Conservation (phyloP, 2,329 filamentous ascomycete genomes). For the Cladosporium austrohemisphaericum region DNA sequence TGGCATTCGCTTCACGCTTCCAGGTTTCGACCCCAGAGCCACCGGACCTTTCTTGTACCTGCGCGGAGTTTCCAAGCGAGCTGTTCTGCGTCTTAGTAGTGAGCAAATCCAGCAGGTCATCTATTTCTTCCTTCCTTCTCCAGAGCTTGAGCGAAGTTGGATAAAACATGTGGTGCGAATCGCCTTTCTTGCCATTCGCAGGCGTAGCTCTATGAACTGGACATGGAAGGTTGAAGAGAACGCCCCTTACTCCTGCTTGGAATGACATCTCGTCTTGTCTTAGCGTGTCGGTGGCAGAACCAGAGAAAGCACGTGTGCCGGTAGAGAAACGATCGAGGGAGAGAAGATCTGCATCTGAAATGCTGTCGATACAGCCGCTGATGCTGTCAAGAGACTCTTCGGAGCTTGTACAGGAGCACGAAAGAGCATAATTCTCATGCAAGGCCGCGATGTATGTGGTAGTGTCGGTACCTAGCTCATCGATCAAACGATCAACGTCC, state of each 20-base stretch:
- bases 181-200: conserved; percentile 37
- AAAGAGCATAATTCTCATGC: conserved; percentile 89
- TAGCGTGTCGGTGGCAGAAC: conserved; percentile 63
- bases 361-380: conserved; percentile 76
- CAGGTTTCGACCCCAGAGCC: conserved; percentile 1
- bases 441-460: conserved; percentile 85
- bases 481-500: conserved; percentile 67
- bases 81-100: conserved; percentile 54
- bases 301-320: conserved; percentile 49
- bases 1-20: conserved; percentile 8
- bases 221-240: conserved; percentile 78
- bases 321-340: conserved; percentile 68
- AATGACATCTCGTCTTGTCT: conserved; percentile 94
- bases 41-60: background rate
- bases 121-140: conserved; percentile 77
- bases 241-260: conserved; percentile 79
- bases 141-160: conserved; percentile 80
- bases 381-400: conserved; percentile 68
- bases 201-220: conserved; percentile 66
- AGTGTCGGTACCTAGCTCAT: conserved; percentile 89
- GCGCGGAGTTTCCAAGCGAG: conserved; percentile 27
- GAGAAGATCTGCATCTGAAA: conserved; percentile 86
- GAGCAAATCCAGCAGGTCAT: conserved; percentile 68
- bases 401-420: conserved; percentile 64
- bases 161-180: conserved; percentile 87